Evolutionary conservation across 176 grass and related monocot species (phyloP), one percentile per base, ranked within the genome.

Genomic region (Eragrostis curvula): DNA sequence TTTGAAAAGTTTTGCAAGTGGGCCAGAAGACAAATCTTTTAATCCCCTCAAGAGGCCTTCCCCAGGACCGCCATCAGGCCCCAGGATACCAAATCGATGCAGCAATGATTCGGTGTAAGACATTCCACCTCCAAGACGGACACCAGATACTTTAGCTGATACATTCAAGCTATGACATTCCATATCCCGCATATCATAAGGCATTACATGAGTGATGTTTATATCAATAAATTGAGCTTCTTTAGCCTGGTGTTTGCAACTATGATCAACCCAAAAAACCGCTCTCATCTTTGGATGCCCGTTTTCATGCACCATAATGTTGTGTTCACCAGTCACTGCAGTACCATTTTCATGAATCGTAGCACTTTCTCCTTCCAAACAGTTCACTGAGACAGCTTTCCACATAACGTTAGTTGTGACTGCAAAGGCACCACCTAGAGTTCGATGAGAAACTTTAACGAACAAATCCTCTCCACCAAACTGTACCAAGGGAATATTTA

Each of bases 371-470:
- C 88, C 91, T 69, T 99, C 96, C 69, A 96, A 91, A 90, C 96
- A 99, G 63, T 94, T 96, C 27, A 99, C 79, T 40, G 91, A 96
- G 71, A 92, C 85, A 59, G 89, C 74, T 89, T 83, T 91, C 96
- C 93, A 99, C 66, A 66, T 68, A 68, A 99, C 88, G 66, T 91
- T 91, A 75, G 97, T 99, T 46, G 85, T 94, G 72, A 99, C 97
- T 50, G 93, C 97, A 87, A 96, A 94, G 80, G 97, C 97, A 56
- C 97, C 97, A 86, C 97, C 97, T 62, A 99, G 87, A 74, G 97
- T 94, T 55, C 97, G 93, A 84, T 99, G 97, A 83, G 93, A 99
- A 83, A 99, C 93, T 94, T 89, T 99, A 46, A 99, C 80, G 81
- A 90, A 96, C 18, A 99, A 71, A 77, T 92, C 89, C 30, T 85